Conservation (phyloP, 768 basidiomycete genomes). For the Trametes maxima region DNA sequence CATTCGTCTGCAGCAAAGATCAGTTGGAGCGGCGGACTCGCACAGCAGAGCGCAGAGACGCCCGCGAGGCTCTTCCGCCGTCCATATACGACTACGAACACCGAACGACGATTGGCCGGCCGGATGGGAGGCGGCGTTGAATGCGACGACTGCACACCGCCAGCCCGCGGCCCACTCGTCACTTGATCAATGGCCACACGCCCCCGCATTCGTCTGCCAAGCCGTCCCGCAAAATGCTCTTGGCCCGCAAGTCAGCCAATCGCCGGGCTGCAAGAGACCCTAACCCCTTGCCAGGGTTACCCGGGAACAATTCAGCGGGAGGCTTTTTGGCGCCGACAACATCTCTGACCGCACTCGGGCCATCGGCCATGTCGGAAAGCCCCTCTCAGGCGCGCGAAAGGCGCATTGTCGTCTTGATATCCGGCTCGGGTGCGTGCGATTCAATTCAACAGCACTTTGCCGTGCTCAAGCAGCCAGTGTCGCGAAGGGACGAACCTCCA, state of each 20-base stretch:
- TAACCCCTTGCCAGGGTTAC: conserved; percentile 3
- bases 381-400: conserved; percentile 19
- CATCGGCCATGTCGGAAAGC: conserved; percentile 19
- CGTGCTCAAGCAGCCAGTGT: conserved; percentile 4
- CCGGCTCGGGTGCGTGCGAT: conserved; percentile 55
- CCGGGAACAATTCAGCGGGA: neutral
- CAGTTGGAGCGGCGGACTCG: no score
- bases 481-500: conserved; percentile 89
- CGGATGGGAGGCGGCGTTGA: no score
- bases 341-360: neutral
- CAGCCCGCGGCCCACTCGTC: no score
- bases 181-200: no score
- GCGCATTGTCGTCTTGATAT: conserved; percentile 62
- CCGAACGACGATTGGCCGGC: no score
- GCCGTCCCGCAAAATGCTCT: neutral
- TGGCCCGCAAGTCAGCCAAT: neutral
- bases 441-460: neutral
- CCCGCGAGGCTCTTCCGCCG: no score
- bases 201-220: neutral
- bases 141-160: no score
- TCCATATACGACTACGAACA: no score
- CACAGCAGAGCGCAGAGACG: no score
- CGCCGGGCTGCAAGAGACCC: neutral
- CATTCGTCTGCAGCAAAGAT: no score
- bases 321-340: no score